A percentile compares a stretch with the other conserved stretches of the same genome.
Conservation (phyloP, 495 filamentous ascomycete genomes). For the Aspergillus olivimuriae region DNA sequence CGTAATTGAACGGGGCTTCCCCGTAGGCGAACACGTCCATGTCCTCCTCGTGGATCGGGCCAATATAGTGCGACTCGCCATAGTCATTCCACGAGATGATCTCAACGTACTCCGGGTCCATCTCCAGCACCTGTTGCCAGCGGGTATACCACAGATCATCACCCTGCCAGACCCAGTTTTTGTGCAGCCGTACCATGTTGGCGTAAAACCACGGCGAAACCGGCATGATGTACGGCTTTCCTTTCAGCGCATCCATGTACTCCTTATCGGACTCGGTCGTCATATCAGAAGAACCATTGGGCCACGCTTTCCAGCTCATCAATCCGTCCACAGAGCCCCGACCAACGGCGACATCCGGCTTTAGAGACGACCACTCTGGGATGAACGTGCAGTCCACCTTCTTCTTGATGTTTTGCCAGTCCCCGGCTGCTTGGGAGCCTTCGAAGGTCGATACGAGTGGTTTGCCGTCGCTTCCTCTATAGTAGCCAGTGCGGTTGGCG, state of each 20-base stretch:
- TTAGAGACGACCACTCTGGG: slow-evolving; percentile 59
- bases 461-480: slow-evolving; percentile 33
- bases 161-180: slow-evolving; percentile 66
- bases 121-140: slow-evolving; percentile 57
- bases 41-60: slow-evolving; percentile 36
- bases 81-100: slow-evolving; percentile 67
- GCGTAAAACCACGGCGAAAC: slow-evolving; percentile 70
- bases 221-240: slow-evolving; percentile 69
- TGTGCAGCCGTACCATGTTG: slow-evolving; percentile 57
- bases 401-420: slow-evolving; percentile 53
- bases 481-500: slow-evolving; percentile 46
- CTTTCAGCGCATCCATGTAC: slow-evolving; percentile 40
- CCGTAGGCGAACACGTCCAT: slow-evolving; percentile 39
- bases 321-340: slow-evolving; percentile 50
- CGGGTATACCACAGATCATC: slow-evolving; percentile 67
- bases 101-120: slow-evolving; percentile 58
- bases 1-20: slow-evolving; percentile 45
- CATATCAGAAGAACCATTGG: slow-evolving; percentile 48
- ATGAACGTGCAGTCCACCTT: slow-evolving; percentile 50
- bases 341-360: slow-evolving; percentile 33
- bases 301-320: slow-evolving; percentile 74
- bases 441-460: slow-evolving; percentile 73
- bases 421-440: slow-evolving; percentile 48
- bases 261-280: slow-evolving; percentile 45
- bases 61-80: slow-evolving; percentile 72